Conservation (phyloP, 2,329 filamentous ascomycete species). For the Fusarium illudens region DNA sequence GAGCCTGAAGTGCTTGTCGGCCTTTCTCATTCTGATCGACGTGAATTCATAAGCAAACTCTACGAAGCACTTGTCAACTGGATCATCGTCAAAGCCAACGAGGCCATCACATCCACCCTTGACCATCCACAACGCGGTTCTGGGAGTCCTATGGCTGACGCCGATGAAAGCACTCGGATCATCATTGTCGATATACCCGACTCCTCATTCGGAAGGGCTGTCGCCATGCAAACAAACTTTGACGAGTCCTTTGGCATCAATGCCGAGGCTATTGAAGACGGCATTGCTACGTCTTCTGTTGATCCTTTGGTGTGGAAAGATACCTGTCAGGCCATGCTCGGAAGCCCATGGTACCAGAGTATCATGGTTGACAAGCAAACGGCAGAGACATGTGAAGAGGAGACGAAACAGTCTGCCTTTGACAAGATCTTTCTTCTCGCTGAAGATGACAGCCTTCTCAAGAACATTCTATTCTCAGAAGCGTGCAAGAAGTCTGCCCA, state of each 20-base stretch:
- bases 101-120: slow-evolving; percentile 76
- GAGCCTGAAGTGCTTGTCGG: slow-evolving; percentile 82
- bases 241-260: slow-evolving; percentile 93
- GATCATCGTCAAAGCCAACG: slow-evolving; percentile 89
- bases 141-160: slow-evolving; percentile 71
- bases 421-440: slow-evolving; percentile 85
- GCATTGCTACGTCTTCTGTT: slow-evolving; percentile 74
- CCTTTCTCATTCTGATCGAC: slow-evolving; percentile 85
- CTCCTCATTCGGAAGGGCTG: slow-evolving; percentile 81
- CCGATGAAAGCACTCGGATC: slow-evolving; percentile 88
- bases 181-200: slow-evolving; percentile 88
- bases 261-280: slow-evolving; percentile 95
- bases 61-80: slow-evolving; percentile 97
- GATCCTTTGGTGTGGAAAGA: slow-evolving; percentile 90
- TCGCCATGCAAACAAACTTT: slow-evolving; percentile 88
- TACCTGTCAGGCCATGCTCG: slow-evolving; percentile 74
- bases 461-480: slow-evolving; percentile 78
- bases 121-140: slow-evolving; percentile 67
- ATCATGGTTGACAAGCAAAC: slow-evolving; percentile 69
- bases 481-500: slow-evolving; percentile 71
- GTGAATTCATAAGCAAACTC: slow-evolving; percentile 81
- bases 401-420: slow-evolving; percentile 82
- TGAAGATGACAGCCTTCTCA: slow-evolving; percentile 84
- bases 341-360: slow-evolving; percentile 80
- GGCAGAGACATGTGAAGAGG: slow-evolving; percentile 77